Percentiles rank a stretch among this genome's conserved stretches.
Evolutionary conservation across 202 grass and related monocot species (phyloP).

Genomic region (Digitaria exilis): DNA sequence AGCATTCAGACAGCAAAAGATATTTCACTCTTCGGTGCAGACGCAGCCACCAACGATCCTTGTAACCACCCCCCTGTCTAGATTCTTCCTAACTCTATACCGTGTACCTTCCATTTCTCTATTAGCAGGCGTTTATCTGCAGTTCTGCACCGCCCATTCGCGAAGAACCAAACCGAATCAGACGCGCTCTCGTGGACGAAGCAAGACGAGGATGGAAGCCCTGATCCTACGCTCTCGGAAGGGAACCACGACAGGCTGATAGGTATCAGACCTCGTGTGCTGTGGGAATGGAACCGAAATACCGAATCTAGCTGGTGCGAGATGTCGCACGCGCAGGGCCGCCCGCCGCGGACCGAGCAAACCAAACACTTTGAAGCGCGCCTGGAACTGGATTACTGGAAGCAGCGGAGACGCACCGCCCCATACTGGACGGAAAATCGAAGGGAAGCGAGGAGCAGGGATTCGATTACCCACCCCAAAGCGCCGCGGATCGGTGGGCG

Average conservation of each 20-base stretch:
- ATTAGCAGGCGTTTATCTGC: neutral
- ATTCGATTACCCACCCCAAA: slow-evolving; percentile 9
- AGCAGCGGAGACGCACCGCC: neutral
- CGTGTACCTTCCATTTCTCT: neutral
- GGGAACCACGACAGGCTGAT: neutral
- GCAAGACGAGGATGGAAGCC: neutral
- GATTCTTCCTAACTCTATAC: no score
- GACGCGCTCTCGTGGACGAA: neutral
- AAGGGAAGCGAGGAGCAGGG: neutral
- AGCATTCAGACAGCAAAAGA: neutral
- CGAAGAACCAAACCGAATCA: neutral
- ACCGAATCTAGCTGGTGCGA: neutral
- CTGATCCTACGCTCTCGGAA: neutral
- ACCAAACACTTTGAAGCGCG: neutral
- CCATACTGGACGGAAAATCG: neutral
- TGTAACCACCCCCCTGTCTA: neutral
- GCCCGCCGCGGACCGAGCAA: neutral
- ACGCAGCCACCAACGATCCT: neutral
- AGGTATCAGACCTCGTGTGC: neutral
- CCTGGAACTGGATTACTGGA: neutral
- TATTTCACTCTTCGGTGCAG: neutral
- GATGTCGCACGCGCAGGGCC: neutral
- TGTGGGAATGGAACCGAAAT: neutral
- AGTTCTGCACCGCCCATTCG: neutral
- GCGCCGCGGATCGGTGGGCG: slow-evolving; percentile 1